Evolutionary conservation across 495 filamentous ascomycete species (phyloP), one percentile per base, ranked within the genome.

Genomic region (Penicillium flavigenum): DNA sequence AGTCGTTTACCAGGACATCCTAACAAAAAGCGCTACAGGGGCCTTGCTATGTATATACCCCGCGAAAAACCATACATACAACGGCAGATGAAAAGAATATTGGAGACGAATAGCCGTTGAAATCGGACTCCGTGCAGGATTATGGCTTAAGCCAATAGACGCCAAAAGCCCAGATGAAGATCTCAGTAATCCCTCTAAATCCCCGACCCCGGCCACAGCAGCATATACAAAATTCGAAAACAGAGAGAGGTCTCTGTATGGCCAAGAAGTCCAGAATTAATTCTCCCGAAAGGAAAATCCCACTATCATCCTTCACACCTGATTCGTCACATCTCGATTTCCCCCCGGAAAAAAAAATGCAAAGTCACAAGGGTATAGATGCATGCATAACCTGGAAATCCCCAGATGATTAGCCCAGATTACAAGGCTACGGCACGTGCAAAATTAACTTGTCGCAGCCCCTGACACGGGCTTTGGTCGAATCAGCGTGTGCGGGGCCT

Each of bases 101-200:
- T 8, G 9, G 16, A 32, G 14, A 31, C n/a, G 1, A 19, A 31
- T 31, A n/a, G 2, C 45, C 4, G 27, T 47, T 31, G 14, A 16
- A 26, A 17, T 19, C 27, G 27, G 45, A 32, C 26, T 47, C 27
- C n/a, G n/a, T 0, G 27, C 27, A n/a, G 27, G 1, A 31, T n/a
- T n/a, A 47, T 47, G 16, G 9, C 14, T 24, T 38, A 51, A 42
- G 8, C 34, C 36, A 24, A 39, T 51, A 14, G 19, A 51, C 31
- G 8, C 10, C 20, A 19, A 42, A 14, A 26, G 9, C 16, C 5
- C 11, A 32, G 3, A 57, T 9, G 26, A 27, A 39, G 44, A 48
- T 39, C n/a, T n/a, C n/a, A 39, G n/a, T 17, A 8, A 17, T 63
- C 47, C 60, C 64, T 59, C 42, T 49, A 48, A 60, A 62, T 69